These are phyloP conservation scores for Aspergillus novofumigatus DNA, from an alignment of 2,329 filamentous ascomycete species.

Conservation along the genomic window DNA sequence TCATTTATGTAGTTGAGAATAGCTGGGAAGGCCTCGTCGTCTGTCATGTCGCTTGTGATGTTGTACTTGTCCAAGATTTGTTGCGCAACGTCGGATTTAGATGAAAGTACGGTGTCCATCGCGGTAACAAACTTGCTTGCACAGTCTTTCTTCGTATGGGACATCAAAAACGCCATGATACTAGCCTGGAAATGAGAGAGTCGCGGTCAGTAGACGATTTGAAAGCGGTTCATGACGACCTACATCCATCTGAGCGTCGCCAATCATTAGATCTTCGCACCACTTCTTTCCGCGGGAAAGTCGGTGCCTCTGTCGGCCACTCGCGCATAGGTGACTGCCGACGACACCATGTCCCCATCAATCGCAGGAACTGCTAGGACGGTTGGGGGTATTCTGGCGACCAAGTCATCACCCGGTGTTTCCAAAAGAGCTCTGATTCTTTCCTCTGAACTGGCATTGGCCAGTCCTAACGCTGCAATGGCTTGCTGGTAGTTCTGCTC, in stretches of 20 bases:
- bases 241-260: constrained; percentile 47
- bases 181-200: constrained; percentile 17
- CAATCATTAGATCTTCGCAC: constrained; percentile 47
- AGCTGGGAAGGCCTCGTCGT: constrained; percentile 40
- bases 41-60: constrained; percentile 31
- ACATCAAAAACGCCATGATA: constrained; percentile 27
- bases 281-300: constrained; percentile 40
- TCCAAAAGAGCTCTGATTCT: constrained; percentile 40
- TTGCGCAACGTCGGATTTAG: constrained; percentile 22
- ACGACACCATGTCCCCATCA: constrained; percentile 42
- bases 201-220: constrained; percentile 1
- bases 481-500: constrained; percentile 42
- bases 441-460: constrained; percentile 34
- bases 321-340: constrained; percentile 19
- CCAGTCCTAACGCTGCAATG: constrained; percentile 38
- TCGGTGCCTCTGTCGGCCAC: constrained; percentile 20
- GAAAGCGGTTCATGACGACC: constrained; percentile 11
- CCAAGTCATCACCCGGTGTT: constrained; percentile 40
- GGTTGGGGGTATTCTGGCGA: constrained; percentile 36
- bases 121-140: constrained; percentile 22
- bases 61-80: constrained; percentile 38
- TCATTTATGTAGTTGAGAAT: constrained; percentile 46
- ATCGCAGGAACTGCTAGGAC: constrained; percentile 36
- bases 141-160: constrained; percentile 17
- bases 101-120: constrained; percentile 14